These are phyloP conservation scores for Spergularia azorica DNA, from an alignment of 179 eudicot species.

Conservation along the genomic window DNA sequence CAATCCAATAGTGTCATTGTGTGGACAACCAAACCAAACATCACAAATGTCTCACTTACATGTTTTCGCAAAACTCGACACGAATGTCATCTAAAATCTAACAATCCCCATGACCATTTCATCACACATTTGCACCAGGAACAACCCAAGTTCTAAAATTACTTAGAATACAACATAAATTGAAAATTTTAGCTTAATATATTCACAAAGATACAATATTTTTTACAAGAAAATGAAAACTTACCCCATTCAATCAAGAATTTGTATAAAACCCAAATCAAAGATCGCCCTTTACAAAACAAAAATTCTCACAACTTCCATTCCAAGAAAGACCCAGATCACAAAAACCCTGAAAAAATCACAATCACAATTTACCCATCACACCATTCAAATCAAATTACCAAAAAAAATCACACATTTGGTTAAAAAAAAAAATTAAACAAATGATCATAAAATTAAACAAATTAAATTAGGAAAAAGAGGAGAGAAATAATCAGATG, in stretches of 20 bases:
- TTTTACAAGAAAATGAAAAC: conserved; percentile 9
- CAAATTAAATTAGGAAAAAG: neutral
- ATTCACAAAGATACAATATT: neutral
- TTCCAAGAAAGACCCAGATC: conserved; percentile 32
- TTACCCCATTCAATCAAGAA: conserved; percentile 65
- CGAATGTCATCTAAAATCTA: too few relatives aligned
- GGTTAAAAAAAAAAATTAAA: too few relatives aligned
- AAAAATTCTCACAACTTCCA: conserved; percentile 32
- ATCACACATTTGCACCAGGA: too few relatives aligned
- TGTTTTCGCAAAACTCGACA: too few relatives aligned
- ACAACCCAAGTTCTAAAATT: too few relatives aligned
- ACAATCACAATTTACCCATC: conserved; percentile 1
- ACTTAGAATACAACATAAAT: too few relatives aligned
- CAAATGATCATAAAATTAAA: neutral
- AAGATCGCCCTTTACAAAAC: neutral
- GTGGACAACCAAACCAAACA: neutral
- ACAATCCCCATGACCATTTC: too few relatives aligned
- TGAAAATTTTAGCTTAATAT: neutral
- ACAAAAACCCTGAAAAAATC: conserved; percentile 29
- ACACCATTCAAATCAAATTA: neutral
- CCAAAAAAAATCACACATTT: neutral
- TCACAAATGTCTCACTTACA: too few relatives aligned
- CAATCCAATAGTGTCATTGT: too few relatives aligned
- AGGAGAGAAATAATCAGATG: too few relatives aligned
- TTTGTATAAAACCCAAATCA: conserved; percentile 16